phyloP scores from a whole-genome alignment of 805 yeast species.

The Hagleromyces aurorensis region DNA sequence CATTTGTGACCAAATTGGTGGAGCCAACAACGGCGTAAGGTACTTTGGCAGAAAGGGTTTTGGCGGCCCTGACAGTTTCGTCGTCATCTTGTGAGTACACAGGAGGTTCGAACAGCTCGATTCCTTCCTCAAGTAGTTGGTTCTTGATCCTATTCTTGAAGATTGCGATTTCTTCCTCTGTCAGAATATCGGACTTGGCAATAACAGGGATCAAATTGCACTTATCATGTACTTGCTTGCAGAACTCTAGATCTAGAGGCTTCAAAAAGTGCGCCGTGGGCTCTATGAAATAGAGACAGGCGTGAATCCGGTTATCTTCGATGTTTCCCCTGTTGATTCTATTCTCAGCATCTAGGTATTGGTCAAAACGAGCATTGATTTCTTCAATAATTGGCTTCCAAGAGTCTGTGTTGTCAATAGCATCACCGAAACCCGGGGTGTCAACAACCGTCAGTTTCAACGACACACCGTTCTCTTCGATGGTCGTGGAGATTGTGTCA shows the following conservation, averaged over 20 bases:
- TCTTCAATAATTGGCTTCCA: slow-evolving; percentile 93
- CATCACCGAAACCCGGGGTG: slow-evolving; percentile 92
- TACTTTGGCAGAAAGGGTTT: slow-evolving; percentile 56
- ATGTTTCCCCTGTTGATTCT: slow-evolving; percentile 64
- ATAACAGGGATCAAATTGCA: slow-evolving; percentile 92
- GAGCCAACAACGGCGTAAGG: slow-evolving; percentile 97
- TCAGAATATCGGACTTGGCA: slow-evolving; percentile 88
- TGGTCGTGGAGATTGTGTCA: slow-evolving; percentile 54
- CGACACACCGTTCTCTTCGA: slow-evolving; percentile 91
- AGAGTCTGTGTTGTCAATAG: slow-evolving; percentile 66
- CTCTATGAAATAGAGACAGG: slow-evolving; percentile 86
- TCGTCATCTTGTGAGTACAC: slow-evolving; percentile 77
- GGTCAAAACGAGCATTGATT: slow-evolving; percentile 77
- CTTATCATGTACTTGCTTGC: slow-evolving; percentile 81
- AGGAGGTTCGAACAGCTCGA: slow-evolving; percentile 71
- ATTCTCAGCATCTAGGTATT: slow-evolving; percentile 83
- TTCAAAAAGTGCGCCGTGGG: slow-evolving; percentile 94
- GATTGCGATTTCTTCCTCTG: slow-evolving; percentile 70
- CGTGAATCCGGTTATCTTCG: slow-evolving; percentile 83
- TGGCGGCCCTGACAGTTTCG: slow-evolving; percentile 61
- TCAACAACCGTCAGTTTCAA: slow-evolving; percentile 77
- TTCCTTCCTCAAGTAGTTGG: slow-evolving; percentile 68
- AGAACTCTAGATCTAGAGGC: slow-evolving; percentile 80
- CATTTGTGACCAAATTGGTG: slow-evolving; percentile 54
- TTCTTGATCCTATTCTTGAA: slow-evolving; percentile 73